These are phyloP conservation scores for Penicillium janthinellum DNA, from an alignment of 2,329 filamentous ascomycete species.

Conservation along the genomic window DNA sequence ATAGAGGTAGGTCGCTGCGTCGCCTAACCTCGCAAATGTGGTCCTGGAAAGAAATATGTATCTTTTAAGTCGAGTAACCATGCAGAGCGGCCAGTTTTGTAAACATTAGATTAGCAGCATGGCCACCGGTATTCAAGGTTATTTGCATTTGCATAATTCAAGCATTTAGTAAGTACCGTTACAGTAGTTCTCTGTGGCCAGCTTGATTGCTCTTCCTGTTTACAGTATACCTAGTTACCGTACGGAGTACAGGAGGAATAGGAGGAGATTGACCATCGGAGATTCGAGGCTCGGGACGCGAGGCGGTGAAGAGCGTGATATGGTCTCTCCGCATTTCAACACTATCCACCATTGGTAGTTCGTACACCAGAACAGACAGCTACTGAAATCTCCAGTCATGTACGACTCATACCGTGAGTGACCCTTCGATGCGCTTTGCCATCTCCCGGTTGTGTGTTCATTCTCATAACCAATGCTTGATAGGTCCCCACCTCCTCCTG, in stretches of 20 bases:
- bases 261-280: not conserved
- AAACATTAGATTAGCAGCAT: not conserved
- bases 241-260: not conserved
- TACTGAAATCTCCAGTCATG: constrained; percentile 33
- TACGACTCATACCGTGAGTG: constrained; percentile 50
- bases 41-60: too few relatives aligned
- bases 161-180: not conserved
- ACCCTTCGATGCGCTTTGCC: not conserved
- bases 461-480: not conserved
- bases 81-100: too few relatives aligned
- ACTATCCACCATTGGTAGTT: not conserved
- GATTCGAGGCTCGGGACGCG: not conserved
- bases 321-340: constrained; percentile 2
- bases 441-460: not conserved
- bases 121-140: not conserved
- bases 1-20: too few relatives aligned
- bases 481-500: constrained; percentile 80
- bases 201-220: not conserved
- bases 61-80: too few relatives aligned
- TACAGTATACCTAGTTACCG: not conserved
- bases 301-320: constrained; percentile 3
- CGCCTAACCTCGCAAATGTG: too few relatives aligned
- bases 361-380: not conserved
- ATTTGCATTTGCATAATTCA: not conserved
- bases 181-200: not conserved